Base-by-base conservation (phyloP, 2,329 filamentous ascomycete species). In the Ceratocystis cubensis region DNA sequence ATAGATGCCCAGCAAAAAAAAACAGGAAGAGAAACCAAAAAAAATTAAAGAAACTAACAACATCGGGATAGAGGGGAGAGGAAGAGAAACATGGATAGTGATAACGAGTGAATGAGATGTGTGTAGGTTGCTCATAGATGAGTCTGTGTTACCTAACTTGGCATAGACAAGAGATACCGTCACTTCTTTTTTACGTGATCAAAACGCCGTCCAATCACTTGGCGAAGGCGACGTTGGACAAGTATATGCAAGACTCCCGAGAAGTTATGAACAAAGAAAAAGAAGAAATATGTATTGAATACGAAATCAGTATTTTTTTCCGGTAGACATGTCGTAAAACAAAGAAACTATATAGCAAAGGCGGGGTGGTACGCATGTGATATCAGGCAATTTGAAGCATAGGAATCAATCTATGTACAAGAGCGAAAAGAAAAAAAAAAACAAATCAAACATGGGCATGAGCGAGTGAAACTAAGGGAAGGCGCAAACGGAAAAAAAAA, bases 11-110 rank as follows among this genome's bases (percentile, higher is more conserved):
- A 30, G 53, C 53, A 56, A 50, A 33, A 66, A 48, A 66, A 66
- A 66, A 63, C 57, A 66, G 62, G 65, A 50, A 61, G 62, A 66
- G 65, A 66, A 66, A 62, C 44, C 50, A 48, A 66, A 66, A 66
- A 66, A 66, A 62, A 37, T 61, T 66, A 53, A 66, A 66, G 57
- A 66, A 66, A 66, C 62, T 48, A 66, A 65, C 30, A 65, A 61
- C 46, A 48, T 25, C 30, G 53, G 25, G 53, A 28, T 10, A 6
- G 53, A 30, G 53, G 5, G 15, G 53, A 33, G 10, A 22, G 53
- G 22, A 15, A 17, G 13, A 13, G 50, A 56, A 25, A 56, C 13
- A 10, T 3, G 20, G 48, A 53, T n/a, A 20, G 5, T 10, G 8
- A 28, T 30, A 22, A 15, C 0, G 4, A 22, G 7, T 53, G n/a